Percentiles rank a stretch among this genome's conserved stretches.
phyloP scores from a whole-genome alignment of 148 eudicot species.

The Silene conica region DNA sequence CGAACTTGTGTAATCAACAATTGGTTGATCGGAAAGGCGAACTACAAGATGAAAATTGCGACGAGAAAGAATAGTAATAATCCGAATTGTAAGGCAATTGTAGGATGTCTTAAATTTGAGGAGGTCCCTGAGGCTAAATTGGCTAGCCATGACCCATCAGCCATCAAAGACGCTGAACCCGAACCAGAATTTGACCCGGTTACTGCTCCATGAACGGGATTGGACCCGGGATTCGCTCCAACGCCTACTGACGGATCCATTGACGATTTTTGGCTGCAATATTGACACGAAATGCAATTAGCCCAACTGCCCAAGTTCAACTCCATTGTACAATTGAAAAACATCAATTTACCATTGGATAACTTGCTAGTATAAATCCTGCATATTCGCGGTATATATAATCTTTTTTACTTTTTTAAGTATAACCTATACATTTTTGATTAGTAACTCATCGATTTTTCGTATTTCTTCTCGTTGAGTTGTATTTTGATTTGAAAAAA shows the following conservation, averaged over 20 bases:
- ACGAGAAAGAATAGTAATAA: constrained; percentile 21
- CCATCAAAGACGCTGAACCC: constrained; percentile 32
- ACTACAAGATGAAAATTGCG: constrained; percentile 9
- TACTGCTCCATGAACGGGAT: constrained; percentile 13
- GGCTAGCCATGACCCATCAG: constrained; percentile 65
- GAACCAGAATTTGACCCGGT: constrained; percentile 27
- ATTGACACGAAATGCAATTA: neutral
- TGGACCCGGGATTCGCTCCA: constrained; percentile 6
- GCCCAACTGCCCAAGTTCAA: too few species aligned
- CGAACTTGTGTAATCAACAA: neutral
- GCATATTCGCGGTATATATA: too few species aligned
- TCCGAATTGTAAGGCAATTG: constrained; percentile 20
- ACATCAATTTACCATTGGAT: too few species aligned
- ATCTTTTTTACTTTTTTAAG: too few species aligned
- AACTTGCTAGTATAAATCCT: too few species aligned
- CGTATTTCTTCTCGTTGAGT: too few species aligned
- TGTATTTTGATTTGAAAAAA: too few species aligned
- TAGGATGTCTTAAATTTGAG: constrained; percentile 28
- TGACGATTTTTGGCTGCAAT: constrained; percentile 49
- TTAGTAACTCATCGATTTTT: too few species aligned
- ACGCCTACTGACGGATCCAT: constrained; percentile 25
- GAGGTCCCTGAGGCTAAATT: constrained; percentile 55
- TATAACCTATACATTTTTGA: too few species aligned
- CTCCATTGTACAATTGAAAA: too few species aligned
- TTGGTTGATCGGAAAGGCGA: neutral